Evolutionary conservation across 73 alveolate species (phyloP).

Genomic region (Blepharisma japonicum): DNA sequence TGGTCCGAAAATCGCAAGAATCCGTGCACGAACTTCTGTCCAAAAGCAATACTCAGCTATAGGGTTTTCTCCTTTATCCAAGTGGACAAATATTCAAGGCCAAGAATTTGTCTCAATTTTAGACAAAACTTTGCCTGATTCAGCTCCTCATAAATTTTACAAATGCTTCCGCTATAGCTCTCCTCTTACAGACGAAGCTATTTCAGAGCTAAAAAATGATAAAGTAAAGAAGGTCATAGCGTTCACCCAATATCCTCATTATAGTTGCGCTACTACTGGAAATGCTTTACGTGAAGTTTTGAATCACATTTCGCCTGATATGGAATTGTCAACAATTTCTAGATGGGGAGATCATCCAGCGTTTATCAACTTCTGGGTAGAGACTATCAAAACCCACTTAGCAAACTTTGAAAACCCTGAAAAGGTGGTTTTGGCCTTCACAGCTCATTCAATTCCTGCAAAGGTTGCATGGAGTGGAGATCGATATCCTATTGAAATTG

Average conservation of each 20-base stretch:
- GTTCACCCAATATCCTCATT: constrained; percentile 65
- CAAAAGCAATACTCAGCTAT: constrained; percentile 38
- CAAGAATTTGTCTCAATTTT: constrained; percentile 29
- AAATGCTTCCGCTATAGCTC: constrained; percentile 65
- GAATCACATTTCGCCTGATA: constrained; percentile 26
- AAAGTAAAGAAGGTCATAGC: constrained; percentile 50
- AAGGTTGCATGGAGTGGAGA: constrained; percentile 59
- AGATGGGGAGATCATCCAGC: constrained; percentile 54
- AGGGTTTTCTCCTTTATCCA: constrained; percentile 62
- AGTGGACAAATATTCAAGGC: constrained; percentile 73
- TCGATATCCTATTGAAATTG: constrained; percentile 56
- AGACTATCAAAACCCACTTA: constrained; percentile 33
- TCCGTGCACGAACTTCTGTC: constrained; percentile 36
- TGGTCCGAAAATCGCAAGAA: constrained; percentile 4
- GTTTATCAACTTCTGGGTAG: constrained; percentile 47
- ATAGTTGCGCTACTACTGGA: constrained; percentile 67
- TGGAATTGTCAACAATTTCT: constrained; percentile 48
- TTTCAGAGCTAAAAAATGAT: constrained; percentile 45
- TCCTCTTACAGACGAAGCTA: constrained; percentile 52
- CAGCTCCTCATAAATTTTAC: constrained; percentile 46
- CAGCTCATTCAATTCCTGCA: constrained; percentile 74
- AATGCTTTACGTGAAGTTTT: constrained; percentile 44
- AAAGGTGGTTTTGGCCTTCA: constrained; percentile 40
- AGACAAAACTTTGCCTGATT: constrained; percentile 44
- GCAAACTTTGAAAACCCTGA: constrained; percentile 33